Percentiles rank a stretch among this genome's conserved stretches.
phyloP scores from a whole-genome alignment of 192 early-diverging fungal genomes.

The Neocallimastix lanati region DNA sequence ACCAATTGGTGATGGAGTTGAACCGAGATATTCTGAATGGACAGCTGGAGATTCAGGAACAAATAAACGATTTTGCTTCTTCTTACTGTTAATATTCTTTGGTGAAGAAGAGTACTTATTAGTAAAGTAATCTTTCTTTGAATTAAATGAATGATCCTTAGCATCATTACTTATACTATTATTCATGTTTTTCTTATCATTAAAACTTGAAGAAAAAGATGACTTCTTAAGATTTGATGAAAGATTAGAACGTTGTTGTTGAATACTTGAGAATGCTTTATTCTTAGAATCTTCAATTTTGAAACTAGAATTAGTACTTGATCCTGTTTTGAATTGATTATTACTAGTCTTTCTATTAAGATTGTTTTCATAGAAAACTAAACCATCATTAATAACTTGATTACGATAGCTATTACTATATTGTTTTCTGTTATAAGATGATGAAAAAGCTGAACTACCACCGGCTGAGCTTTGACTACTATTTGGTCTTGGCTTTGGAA shows the following conservation, averaged over 20 bases:
- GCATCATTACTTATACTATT: background rate
- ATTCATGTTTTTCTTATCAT: background rate
- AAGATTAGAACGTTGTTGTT: background rate
- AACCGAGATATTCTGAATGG: background rate
- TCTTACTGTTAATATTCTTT: background rate
- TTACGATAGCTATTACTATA: constrained; percentile 20
- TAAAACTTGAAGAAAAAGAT: background rate
- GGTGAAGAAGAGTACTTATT: constrained; percentile 4
- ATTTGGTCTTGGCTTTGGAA: background rate
- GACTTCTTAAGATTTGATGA: background rate
- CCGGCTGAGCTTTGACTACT: background rate
- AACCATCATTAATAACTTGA: constrained; percentile 87
- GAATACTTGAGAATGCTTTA: background rate
- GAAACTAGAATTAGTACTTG: background rate
- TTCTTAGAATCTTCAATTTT: background rate
- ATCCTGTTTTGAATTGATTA: background rate
- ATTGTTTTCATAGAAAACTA: constrained; percentile 75
- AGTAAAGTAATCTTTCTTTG: constrained; percentile 7
- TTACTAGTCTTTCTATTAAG: constrained; percentile 9
- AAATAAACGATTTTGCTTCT: background rate
- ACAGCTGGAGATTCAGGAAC: background rate
- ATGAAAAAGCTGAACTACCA: background rate
- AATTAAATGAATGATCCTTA: background rate
- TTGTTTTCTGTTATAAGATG: background rate
- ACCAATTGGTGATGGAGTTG: background rate